These are phyloP conservation scores for Clarireedia paspali DNA, from an alignment of 2,329 filamentous ascomycete species.

Conservation along the genomic window DNA sequence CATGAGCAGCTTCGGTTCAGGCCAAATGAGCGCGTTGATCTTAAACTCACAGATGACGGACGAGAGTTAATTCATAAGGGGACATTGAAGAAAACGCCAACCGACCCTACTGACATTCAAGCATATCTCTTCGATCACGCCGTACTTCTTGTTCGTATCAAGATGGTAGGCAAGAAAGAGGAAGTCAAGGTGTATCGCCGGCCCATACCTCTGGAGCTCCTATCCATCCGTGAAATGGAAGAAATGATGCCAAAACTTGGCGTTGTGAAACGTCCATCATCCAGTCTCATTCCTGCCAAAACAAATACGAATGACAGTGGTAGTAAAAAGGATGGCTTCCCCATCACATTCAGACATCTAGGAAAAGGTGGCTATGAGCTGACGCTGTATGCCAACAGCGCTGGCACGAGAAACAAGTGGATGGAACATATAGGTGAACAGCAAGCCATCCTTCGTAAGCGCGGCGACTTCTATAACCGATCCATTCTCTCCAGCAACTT, in stretches of 20 bases:
- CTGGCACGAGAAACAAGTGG: conserved; percentile 88
- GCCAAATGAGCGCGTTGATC: conserved; percentile 81
- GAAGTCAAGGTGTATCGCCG: conserved; percentile 91
- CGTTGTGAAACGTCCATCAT: conserved; percentile 77
- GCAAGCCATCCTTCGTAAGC: conserved; percentile 77
- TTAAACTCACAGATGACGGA: conserved; percentile 89
- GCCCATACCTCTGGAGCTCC: conserved; percentile 87
- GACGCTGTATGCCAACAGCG: conserved; percentile 79
- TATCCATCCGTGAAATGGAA: conserved; percentile 95
- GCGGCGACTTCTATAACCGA: conserved; percentile 85
- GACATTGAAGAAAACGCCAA: conserved; percentile 83
- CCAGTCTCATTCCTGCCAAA: conserved; percentile 64
- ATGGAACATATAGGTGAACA: conserved; percentile 91
- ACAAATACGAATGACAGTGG: conserved; percentile 43
- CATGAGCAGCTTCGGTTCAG: conserved; percentile 89
- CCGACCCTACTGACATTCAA: conserved; percentile 82
- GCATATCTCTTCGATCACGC: conserved; percentile 96
- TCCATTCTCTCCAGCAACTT: conserved; percentile 51
- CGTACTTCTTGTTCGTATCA: conserved; percentile 82
- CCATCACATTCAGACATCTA: conserved; percentile 92
- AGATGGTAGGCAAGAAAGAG: conserved; percentile 86
- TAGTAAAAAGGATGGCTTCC: conserved; percentile 71
- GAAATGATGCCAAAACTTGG: conserved; percentile 80
- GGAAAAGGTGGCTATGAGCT: conserved; percentile 93
- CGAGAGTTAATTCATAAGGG: conserved; percentile 93